These are phyloP conservation scores for Aegilops longissima DNA, from an alignment of 176 grass and related monocot species.

Conservation along the genomic window DNA sequence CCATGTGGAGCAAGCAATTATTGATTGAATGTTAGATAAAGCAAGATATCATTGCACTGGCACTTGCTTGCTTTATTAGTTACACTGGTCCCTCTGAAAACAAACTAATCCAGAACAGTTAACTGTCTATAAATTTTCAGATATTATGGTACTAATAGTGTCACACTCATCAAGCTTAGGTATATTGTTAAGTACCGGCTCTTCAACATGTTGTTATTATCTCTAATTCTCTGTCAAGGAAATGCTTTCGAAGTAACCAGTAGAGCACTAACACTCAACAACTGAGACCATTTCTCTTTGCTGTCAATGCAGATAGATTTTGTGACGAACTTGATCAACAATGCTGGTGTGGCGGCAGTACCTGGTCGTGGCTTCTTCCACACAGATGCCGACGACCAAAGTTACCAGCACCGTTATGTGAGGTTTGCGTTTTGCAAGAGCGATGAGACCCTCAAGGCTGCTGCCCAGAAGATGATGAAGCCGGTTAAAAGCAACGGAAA, in stretches of 20 bases:
- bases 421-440: slow-evolving; percentile 95
- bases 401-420: slow-evolving; percentile 50
- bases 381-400: slow-evolving; percentile 21
- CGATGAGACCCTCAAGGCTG: slow-evolving; percentile 59
- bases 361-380: slow-evolving; percentile 93
- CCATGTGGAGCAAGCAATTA: background rate
- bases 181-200: background rate
- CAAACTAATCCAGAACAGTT: background rate
- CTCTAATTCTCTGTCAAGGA: background rate
- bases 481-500: background rate
- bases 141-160: slow-evolving; percentile 5
- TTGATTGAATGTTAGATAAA: background rate
- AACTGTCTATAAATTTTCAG: background rate
- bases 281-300: background rate
- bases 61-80: background rate
- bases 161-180: background rate
- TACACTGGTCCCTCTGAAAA: background rate
- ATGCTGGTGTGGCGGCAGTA: slow-evolving; percentile 73
- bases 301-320: slow-evolving; percentile 71
- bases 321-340: slow-evolving; percentile 58
- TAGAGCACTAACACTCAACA: background rate
- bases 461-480: slow-evolving; percentile 60
- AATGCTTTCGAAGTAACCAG: background rate
- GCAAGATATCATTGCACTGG: background rate
- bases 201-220: background rate